phyloP scores from a whole-genome alignment of 495 filamentous ascomycete species.

The Aspergillus campestris region DNA sequence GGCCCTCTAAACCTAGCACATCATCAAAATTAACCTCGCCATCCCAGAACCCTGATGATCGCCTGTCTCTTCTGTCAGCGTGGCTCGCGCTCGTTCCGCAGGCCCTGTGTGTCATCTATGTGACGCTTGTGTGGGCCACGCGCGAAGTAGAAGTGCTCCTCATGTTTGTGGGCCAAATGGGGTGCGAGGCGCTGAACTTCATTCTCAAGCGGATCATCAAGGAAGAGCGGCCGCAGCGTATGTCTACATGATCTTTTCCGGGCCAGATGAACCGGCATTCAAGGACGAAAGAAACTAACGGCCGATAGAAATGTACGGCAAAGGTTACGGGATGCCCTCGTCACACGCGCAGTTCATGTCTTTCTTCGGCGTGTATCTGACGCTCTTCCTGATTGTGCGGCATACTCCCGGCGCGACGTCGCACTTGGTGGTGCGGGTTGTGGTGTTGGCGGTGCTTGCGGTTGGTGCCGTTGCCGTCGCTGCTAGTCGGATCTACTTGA shows the following conservation, averaged over 20 bases:
- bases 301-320: conserved; percentile 65
- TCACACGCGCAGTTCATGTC: conserved; percentile 92
- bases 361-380: conserved; percentile 77
- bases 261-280: background rate
- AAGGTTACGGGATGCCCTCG: conserved; percentile 98
- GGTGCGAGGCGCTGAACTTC: conserved; percentile 91
- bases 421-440: conserved; percentile 47
- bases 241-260: conserved; percentile 8
- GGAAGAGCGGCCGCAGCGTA: conserved; percentile 76
- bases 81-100: conserved; percentile 92
- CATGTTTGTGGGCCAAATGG: conserved; percentile 88
- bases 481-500: conserved; percentile 76
- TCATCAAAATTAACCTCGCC: conserved; percentile 8
- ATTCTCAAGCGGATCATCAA: conserved; percentile 81
- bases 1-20: background rate
- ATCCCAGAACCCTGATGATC: conserved; percentile 73
- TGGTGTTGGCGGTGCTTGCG: conserved; percentile 49
- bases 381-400: conserved; percentile 72
- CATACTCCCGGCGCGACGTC: conserved; percentile 51
- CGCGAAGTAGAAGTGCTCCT: conserved; percentile 84
- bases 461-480: conserved; percentile 61
- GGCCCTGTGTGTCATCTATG: conserved; percentile 80
- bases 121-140: conserved; percentile 78
- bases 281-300: background rate
- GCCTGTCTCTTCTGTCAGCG: conserved; percentile 75